Evolutionary conservation across 352 stramenopile species (phyloP).

Genomic region (Phytophthora europaea): DNA sequence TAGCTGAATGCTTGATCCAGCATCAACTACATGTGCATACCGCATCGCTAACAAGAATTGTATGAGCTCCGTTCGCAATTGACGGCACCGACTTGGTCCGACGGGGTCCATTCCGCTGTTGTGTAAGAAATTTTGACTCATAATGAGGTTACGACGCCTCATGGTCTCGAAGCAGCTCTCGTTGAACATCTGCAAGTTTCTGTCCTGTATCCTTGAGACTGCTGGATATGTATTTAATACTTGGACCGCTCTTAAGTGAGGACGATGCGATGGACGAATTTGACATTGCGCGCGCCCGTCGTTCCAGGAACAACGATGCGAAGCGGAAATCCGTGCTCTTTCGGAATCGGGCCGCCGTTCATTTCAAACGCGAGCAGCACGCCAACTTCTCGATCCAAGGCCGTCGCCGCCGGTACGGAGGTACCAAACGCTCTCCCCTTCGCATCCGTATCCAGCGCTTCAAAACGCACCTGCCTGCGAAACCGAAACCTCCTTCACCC

Average conservation of each 20-base stretch:
- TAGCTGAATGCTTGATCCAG: too few species aligned
- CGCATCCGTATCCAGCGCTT: constrained; percentile 61
- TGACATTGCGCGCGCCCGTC: constrained; percentile 93
- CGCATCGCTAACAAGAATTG: too few species aligned
- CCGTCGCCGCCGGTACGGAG: constrained; percentile 91
- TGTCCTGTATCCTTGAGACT: too few species aligned
- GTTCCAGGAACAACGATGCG: constrained; percentile 93
- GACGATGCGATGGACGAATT: constrained; percentile 93
- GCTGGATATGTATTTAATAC: neutral
- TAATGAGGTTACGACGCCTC: neutral
- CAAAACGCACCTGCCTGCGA: constrained; percentile 77
- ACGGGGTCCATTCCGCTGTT: neutral
- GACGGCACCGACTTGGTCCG: neutral
- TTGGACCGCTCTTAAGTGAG: constrained; percentile 9
- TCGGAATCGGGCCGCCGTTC: constrained; percentile 86
- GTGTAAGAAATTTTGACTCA: neutral
- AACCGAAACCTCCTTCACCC: constrained; percentile 46
- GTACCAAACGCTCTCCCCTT: constrained; percentile 60
- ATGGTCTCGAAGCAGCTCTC: neutral
- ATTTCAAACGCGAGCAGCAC: constrained; percentile 96
- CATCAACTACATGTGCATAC: too few species aligned
- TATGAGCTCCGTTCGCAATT: neutral
- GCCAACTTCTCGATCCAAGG: constrained; percentile 87
- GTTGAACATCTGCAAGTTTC: neutral
- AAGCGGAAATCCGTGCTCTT: constrained; percentile 96